Evolutionary conservation across 2,329 filamentous ascomycete genomes (phyloP), one percentile per base, ranked within the genome.

Genomic region (Aspergillus jensenii): DNA sequence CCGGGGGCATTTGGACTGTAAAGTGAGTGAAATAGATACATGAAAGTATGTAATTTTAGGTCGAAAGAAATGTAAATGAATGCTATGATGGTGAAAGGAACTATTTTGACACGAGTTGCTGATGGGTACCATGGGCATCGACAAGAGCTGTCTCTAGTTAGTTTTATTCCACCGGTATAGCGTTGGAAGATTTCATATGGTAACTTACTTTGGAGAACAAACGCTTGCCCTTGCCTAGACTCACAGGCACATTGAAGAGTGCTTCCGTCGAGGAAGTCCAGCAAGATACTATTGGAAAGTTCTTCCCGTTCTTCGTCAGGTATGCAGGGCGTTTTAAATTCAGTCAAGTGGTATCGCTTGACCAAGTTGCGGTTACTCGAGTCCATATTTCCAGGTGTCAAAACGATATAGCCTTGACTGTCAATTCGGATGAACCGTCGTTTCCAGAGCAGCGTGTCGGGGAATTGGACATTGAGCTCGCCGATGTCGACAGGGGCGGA

Each of bases 381-480:
- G 63, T 85, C 84, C 19, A 86, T 83, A 61, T 87, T 86, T 17
- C 88, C 84, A 8, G 87, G 83, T 43, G 88, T 90, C 61, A 99
- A 83, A 58, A 96, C 87, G 40, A 99, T 79, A 74, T 90, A 92
- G 17, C 93, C 95, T 59, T 89, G 83, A 8, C 87, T 86, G 73
- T 98, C 93, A 56, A 99, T 85, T 63, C 89, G 89, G 76, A 97
- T 87, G 68, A 89, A 92, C 59, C 95, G 87, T 55, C 93, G 89
- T 79, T 98, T 99, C 95, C 95, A 99, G 12, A 99, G 82, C 47
- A 99, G 82, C 55, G 91, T 96, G 71, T 98, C 93, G 0, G 95
- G 95, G 72, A 99, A 97, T 72, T 99, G 95, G 11, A 98, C 90
- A 68, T 99, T 98, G 62, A 99, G 88, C 68, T 97, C 91, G 49